Evolutionary conservation across 345 rosid genomes (phyloP).

Genomic region (Microthlaspi erraticum): DNA sequence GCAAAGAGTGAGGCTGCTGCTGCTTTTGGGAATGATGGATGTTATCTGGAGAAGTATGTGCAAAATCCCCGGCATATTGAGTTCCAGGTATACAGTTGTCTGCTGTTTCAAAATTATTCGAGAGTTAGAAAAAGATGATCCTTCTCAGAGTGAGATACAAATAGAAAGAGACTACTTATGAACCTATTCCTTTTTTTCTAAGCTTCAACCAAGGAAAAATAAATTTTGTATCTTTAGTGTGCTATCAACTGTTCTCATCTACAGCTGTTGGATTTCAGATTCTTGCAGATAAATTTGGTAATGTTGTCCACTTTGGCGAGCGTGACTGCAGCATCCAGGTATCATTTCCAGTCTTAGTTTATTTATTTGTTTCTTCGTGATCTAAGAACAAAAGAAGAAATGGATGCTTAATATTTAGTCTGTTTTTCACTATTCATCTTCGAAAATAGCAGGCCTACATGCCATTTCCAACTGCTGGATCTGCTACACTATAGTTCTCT

Average conservation of each 20-base stretch:
- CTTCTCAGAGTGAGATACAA: neutral
- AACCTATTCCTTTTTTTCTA: neutral
- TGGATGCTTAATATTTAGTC: neutral
- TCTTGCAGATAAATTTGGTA: constrained; percentile 94
- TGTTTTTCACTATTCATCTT: neutral
- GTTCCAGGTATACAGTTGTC: constrained; percentile 77
- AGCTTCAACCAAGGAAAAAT: neutral
- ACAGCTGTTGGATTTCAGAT: constrained; percentile 57
- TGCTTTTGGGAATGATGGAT: constrained; percentile 98
- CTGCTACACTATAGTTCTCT: constrained; percentile 9
- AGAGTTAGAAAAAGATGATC: constrained; percentile 2
- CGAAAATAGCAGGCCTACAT: neutral
- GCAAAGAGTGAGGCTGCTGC: constrained; percentile 99
- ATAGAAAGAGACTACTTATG: neutral
- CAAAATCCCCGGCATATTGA: constrained; percentile 98
- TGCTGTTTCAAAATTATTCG: neutral
- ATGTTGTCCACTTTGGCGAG: constrained; percentile 99
- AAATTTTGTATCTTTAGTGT: neutral
- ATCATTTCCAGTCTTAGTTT: constrained; percentile 17
- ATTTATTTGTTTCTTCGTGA: neutral
- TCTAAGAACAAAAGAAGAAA: neutral
- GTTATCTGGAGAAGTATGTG: constrained; percentile 90
- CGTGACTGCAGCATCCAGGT: constrained; percentile 99
- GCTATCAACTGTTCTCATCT: constrained; percentile 28
- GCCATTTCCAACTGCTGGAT: constrained; percentile 15